phyloP scores from a whole-genome alignment of 2,329 filamentous ascomycete genomes.

The Fusarium mexicanum region DNA sequence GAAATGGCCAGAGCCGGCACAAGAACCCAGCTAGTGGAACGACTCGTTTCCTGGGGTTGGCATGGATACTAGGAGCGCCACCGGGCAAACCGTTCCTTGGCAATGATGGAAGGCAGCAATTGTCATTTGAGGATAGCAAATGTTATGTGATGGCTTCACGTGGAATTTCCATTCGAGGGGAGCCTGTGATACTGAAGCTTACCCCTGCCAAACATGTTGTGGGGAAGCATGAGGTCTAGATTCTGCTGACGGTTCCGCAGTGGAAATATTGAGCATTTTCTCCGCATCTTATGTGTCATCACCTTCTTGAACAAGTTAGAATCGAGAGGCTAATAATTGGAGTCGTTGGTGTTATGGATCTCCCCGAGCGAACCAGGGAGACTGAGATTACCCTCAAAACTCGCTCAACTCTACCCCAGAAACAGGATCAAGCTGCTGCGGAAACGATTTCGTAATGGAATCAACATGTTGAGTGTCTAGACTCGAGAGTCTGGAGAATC shows the following conservation, averaged over 20 bases:
- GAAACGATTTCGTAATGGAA: conserved; percentile 39
- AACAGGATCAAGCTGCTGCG: conserved; percentile 14
- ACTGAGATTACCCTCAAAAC: conserved; percentile 18
- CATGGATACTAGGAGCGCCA: conserved; percentile 28
- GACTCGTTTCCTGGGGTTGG: conserved; percentile 16
- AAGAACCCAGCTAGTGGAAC: conserved; percentile 12
- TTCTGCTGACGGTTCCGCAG: conserved; percentile 29
- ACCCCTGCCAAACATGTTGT: background rate
- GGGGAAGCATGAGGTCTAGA: conserved; percentile 30
- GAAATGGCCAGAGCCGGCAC: conserved; percentile 27
- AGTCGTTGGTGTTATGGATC: conserved; percentile 25
- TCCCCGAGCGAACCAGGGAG: conserved; percentile 17
- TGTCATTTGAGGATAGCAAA: conserved; percentile 1
- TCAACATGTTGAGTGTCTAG: conserved; percentile 19
- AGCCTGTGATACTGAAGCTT: background rate
- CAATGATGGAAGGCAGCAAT: background rate
- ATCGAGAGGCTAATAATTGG: conserved; percentile 33
- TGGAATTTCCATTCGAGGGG: background rate
- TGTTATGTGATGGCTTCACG: conserved; percentile 21
- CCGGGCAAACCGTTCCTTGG: conserved; percentile 9
- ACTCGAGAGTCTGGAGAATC: conserved; percentile 33
- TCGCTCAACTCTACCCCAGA: conserved; percentile 24
- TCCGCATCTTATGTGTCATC: conserved; percentile 27
- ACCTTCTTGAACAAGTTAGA: conserved; percentile 32
- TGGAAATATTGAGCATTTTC: conserved; percentile 23